These are phyloP conservation scores for Fraxinus anomala DNA, from an alignment of 257 asterid species.

Conservation along the genomic window DNA sequence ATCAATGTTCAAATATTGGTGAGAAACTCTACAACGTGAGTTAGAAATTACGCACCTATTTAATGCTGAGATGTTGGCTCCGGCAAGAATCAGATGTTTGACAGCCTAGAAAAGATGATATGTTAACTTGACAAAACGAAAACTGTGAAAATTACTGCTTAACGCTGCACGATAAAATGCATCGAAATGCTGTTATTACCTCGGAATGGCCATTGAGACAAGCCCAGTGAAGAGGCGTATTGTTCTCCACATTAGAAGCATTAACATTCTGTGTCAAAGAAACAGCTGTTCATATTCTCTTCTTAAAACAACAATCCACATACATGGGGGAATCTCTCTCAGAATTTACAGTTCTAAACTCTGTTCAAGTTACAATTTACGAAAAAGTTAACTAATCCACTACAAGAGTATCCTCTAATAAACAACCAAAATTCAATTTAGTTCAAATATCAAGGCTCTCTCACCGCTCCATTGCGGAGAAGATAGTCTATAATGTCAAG, in stretches of 20 bases:
- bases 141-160: background rate
- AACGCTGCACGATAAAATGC: background rate
- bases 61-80: conserved; percentile 68
- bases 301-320: background rate
- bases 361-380: too few relatives aligned
- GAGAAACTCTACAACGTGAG: background rate
- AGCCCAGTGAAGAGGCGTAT: conserved; percentile 98
- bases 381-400: background rate
- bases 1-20: background rate
- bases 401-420: background rate
- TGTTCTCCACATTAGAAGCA: conserved; percentile 71
- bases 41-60: conserved; percentile 54
- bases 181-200: conserved; percentile 40
- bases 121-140: background rate
- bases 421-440: conserved; percentile 1
- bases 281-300: conserved; percentile 21
- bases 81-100: conserved; percentile 69
- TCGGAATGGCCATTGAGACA: conserved; percentile 85
- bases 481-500: conserved; percentile 67
- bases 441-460: conserved; percentile 20
- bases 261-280: conserved; percentile 67
- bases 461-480: conserved; percentile 70
- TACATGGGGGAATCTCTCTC: too few relatives aligned
- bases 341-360: too few relatives aligned
- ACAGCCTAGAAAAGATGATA: conserved; percentile 53